Evolutionary conservation across 345 rosid genomes (phyloP).

Genomic region (Sonneratia alba): DNA sequence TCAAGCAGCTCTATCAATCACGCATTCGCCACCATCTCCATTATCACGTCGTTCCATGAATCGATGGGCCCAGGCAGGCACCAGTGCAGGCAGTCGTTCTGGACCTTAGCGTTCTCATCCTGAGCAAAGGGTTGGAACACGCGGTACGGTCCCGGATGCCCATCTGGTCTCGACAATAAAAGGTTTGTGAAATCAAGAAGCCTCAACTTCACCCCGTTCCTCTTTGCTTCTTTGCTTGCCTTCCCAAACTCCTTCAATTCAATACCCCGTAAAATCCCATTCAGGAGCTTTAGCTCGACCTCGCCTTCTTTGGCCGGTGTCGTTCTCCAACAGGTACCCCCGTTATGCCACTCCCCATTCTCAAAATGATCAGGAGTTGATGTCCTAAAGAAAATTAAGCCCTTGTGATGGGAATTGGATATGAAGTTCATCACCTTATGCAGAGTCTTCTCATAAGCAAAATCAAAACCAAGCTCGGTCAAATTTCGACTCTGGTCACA

Average conservation of each 20-base stretch:
- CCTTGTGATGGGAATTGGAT: conserved; percentile 39
- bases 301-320: conserved; percentile 65
- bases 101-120: conserved; percentile 57
- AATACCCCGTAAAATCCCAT: conserved; percentile 43
- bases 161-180: conserved; percentile 63
- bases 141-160: conserved; percentile 89
- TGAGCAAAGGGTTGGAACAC: conserved; percentile 54
- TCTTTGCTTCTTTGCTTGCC: conserved; percentile 33
- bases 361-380: conserved; percentile 93
- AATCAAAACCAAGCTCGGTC: conserved; percentile 59
- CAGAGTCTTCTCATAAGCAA: conserved; percentile 66
- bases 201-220: conserved; percentile 39
- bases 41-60: conserved; percentile 72
- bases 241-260: conserved; percentile 56
- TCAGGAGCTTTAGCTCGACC: conserved; percentile 42
- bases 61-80: conserved; percentile 96
- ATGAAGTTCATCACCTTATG: conserved; percentile 48
- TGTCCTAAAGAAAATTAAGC: conserved; percentile 56
- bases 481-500: conserved; percentile 48
- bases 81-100: conserved; percentile 94
- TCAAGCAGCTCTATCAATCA: neutral
- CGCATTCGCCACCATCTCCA: conserved; percentile 53
- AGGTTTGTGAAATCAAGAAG: conserved; percentile 72
- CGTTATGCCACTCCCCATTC: conserved; percentile 85
- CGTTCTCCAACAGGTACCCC: conserved; percentile 55